Evolutionary conservation across 2,329 filamentous ascomycete species (phyloP).

Genomic region (Colletotrichum sp.): DNA sequence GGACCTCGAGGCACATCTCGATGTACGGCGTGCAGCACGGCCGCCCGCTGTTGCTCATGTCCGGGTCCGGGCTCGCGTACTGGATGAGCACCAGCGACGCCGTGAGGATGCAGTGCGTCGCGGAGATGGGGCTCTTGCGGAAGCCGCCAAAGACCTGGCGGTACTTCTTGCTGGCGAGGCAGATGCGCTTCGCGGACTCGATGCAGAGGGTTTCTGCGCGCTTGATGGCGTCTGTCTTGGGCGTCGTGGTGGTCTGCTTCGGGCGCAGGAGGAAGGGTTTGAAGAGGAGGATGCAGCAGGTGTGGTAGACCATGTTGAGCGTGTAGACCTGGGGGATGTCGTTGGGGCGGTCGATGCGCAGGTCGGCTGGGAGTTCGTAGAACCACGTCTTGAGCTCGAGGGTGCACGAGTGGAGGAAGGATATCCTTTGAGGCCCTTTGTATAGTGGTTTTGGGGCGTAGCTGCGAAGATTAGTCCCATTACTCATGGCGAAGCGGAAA

Average conservation of each 20-base stretch:
- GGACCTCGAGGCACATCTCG: conserved; percentile 9
- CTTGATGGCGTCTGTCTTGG: background rate
- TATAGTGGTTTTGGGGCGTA: conserved; percentile 33
- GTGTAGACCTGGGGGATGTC: conserved; percentile 33
- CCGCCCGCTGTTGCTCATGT: conserved; percentile 2
- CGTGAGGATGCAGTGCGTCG: conserved; percentile 38
- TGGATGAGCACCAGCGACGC: conserved; percentile 31
- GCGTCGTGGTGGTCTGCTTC: background rate
- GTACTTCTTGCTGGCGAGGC: conserved; percentile 33
- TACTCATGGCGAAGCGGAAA: background rate
- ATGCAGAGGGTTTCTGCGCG: conserved; percentile 19
- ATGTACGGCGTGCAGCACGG: conserved; percentile 18
- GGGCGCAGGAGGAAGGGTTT: conserved; percentile 28
- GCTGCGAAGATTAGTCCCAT: conserved; percentile 12
- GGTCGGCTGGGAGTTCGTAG: conserved; percentile 34
- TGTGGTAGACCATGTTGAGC: conserved; percentile 39
- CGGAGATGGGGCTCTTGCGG: conserved; percentile 35
- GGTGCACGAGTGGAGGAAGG: conserved; percentile 34
- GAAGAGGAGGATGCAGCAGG: conserved; percentile 33
- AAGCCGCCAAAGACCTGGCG: conserved; percentile 37
- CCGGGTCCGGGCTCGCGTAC: conserved; percentile 11
- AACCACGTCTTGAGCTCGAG: conserved; percentile 38
- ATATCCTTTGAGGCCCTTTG: conserved; percentile 22
- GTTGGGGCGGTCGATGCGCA: conserved; percentile 29
- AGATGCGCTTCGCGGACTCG: conserved; percentile 28